Evolutionary conservation across 345 rosid genomes (phyloP).

Genomic region (Brassica juncea): DNA sequence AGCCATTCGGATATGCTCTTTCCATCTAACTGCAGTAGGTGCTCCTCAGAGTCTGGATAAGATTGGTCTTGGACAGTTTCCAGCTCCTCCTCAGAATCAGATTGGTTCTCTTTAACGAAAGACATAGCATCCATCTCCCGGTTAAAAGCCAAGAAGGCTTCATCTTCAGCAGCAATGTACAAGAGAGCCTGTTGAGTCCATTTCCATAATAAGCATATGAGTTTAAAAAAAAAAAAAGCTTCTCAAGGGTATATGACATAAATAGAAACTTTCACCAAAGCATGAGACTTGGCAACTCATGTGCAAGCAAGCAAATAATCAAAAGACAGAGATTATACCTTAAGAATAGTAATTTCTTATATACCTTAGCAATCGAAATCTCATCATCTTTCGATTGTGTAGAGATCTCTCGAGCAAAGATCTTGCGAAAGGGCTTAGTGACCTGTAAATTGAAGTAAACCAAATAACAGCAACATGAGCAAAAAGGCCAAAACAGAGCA

Average conservation of each 20-base stretch:
- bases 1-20: constrained; percentile 68
- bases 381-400: constrained; percentile 73
- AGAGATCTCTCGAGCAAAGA: constrained; percentile 73
- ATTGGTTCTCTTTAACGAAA: constrained; percentile 44
- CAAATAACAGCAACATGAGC: constrained; percentile 36
- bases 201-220: constrained; percentile 20
- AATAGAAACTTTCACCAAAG: background rate
- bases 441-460: constrained; percentile 48
- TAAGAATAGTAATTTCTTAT: constrained; percentile 36
- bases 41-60: constrained; percentile 46
- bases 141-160: constrained; percentile 63
- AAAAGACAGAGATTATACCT: constrained; percentile 42
- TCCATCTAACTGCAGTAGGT: constrained; percentile 65
- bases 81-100: constrained; percentile 24
- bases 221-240: constrained; percentile 6
- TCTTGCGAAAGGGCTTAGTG: constrained; percentile 58
- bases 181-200: constrained; percentile 62
- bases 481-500: background rate
- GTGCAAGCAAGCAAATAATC: constrained; percentile 25
- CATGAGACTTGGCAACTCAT: constrained; percentile 11
- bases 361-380: constrained; percentile 80
- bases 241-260: constrained; percentile 1
- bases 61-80: constrained; percentile 40
- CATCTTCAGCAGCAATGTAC: constrained; percentile 89
- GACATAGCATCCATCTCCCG: constrained; percentile 62